Evolutionary conservation across 2,329 filamentous ascomycete genomes (phyloP), one percentile per base, ranked within the genome.

Genomic region (Botrytis byssoidea): DNA sequence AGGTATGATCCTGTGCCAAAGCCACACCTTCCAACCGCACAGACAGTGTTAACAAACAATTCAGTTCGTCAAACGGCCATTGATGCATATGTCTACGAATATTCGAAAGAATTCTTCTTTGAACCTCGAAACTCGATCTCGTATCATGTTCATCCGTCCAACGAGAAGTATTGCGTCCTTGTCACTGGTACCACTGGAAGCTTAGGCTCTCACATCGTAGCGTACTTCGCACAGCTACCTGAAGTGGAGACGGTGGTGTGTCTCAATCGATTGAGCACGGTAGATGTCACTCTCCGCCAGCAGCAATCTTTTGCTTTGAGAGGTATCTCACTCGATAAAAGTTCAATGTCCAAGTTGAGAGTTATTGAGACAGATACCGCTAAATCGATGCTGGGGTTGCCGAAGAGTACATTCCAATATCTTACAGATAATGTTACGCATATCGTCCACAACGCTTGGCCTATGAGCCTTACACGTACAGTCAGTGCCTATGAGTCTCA

Each of bases 301-400:
- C 69, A 77, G 7, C 60, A 82, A 35, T 79, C 84, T 0, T 63
- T 84, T 20, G 42, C 67, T 20, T 72, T 76, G 20, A 78, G 77
- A 72, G 77, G 78, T 0, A 77, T 83, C n/a, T 37, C 9, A 4
- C 71, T 83, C 4, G 66, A 69, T 25, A 16, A 76, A 1, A 51
- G 61, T 0, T 74, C 77, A 7, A 42, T 71, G 20, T 42, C 78
- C 1, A 88, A 87, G 75, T 67, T 88, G 0, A 70, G 63, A 4
- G 82, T 85, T 1, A 74, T 85, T 32, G 81, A 84, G 59, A 82
- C 83, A 0, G 84, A 87, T 74, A 77, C 81, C 20, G 40, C 40
- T 42, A 42, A 42, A 42, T 42, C 40, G 40, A 42, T 42, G 40
- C 40, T 42, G 40, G 40, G 40, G 40, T 42, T 42, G 40, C 40